Percentiles rank a stretch among this genome's conserved stretches.
Evolutionary conservation across 2,329 filamentous ascomycete genomes (phyloP).

Genomic region (Colletotrichum chrysophilum): DNA sequence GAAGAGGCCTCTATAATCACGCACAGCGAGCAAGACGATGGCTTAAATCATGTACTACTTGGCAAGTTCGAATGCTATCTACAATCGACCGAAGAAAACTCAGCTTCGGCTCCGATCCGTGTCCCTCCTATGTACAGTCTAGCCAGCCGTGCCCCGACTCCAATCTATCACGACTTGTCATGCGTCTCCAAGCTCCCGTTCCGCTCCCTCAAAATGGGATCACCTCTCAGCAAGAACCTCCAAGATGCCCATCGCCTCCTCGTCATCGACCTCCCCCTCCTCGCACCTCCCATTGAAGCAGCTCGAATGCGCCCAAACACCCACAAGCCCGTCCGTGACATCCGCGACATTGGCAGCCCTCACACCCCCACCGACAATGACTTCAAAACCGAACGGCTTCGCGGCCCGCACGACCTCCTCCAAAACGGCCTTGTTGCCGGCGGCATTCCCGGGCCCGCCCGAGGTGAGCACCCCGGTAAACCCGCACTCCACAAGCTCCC

Average conservation of each 20-base stretch:
- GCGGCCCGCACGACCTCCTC: constrained; percentile 34
- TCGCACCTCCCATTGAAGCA: constrained; percentile 32
- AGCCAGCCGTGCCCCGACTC: neutral
- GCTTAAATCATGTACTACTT: neutral
- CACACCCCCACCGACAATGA: constrained; percentile 59
- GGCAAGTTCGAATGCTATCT: neutral
- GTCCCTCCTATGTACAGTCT: neutral
- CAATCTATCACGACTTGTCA: neutral
- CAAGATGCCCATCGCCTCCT: constrained; percentile 14
- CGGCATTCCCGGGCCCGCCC: constrained; percentile 49
- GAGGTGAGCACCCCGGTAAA: constrained; percentile 60
- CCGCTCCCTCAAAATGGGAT: neutral
- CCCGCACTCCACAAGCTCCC: constrained; percentile 43
- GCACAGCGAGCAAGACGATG: neutral
- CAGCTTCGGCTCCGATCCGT: neutral
- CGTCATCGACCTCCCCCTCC: constrained; percentile 12
- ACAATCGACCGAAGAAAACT: neutral
- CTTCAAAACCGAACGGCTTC: constrained; percentile 38
- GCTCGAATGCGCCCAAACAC: constrained; percentile 54
- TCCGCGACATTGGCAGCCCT: constrained; percentile 42
- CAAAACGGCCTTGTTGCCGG: constrained; percentile 43
- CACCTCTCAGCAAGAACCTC: constrained; percentile 3
- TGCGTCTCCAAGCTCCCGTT: neutral
- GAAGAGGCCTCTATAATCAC: neutral
- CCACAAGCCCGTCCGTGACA: constrained; percentile 32